phyloP scores from a whole-genome alignment of 78 protist species.

The Tieghemostelium lacteum region DNA sequence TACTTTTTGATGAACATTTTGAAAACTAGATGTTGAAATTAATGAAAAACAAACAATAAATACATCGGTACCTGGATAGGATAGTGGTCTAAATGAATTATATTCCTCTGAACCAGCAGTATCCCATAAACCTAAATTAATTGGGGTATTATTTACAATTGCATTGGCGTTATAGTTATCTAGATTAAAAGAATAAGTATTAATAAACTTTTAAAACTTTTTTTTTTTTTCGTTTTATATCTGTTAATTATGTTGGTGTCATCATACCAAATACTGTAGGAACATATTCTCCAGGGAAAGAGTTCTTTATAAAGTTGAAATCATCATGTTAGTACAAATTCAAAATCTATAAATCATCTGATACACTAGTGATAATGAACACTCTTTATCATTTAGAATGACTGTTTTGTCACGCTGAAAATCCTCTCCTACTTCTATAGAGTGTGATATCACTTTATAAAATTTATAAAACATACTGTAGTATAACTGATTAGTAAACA shows the following conservation, averaged over 20 bases:
- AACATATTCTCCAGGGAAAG: conserved; percentile 82
- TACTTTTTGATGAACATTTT: conserved; percentile 72
- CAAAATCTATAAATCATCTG: no score
- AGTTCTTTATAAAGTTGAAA: no score
- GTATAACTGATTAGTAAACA: conserved; percentile 78
- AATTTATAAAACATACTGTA: no score
- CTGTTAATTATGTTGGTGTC: background rate
- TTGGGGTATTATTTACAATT: conserved; percentile 79
- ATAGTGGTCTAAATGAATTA: conserved; percentile 76
- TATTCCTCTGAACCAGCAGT: conserved; percentile 86
- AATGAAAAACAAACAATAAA: conserved; percentile 76
- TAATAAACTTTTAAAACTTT: background rate
- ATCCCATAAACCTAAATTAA: conserved; percentile 82
- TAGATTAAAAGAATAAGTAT: background rate
- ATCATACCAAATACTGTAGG: conserved; percentile 82
- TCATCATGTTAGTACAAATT: no score
- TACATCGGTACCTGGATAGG: conserved; percentile 86
- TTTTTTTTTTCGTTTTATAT: background rate
- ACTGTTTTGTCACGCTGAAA: no score
- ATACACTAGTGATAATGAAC: no score
- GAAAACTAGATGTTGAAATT: conserved; percentile 57
- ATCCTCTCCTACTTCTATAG: no score
- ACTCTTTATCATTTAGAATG: no score
- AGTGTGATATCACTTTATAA: no score
- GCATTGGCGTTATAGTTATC: conserved; percentile 86